These are phyloP conservation scores for Phytophthora pini DNA, from an alignment of 352 stramenopile species.

Conservation along the genomic window DNA sequence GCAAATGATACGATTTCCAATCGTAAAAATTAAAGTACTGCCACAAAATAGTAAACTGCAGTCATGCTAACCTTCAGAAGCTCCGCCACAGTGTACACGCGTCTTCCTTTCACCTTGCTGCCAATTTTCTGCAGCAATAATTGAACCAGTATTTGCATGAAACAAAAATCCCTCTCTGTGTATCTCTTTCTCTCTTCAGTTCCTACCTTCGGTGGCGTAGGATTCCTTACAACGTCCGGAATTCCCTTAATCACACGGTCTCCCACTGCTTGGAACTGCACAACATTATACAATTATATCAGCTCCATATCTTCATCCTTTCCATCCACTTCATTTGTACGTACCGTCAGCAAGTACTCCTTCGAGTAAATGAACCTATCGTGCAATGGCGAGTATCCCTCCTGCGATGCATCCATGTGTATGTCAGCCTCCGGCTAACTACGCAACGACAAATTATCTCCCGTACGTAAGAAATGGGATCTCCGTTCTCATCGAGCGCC, in stretches of 20 bases:
- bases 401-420: conserved; percentile 18
- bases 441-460: not conserved
- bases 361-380: conserved; percentile 69
- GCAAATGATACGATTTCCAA: not conserved
- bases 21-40: not conserved
- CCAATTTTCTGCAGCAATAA: conserved; percentile 48
- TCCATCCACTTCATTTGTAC: not conserved
- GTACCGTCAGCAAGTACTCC: conserved; percentile 63
- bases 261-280: conserved; percentile 65
- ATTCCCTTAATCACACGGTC: conserved; percentile 49
- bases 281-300: not conserved
- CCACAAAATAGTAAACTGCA: not conserved
- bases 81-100: conserved; percentile 70
- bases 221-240: conserved; percentile 55
- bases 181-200: not conserved
- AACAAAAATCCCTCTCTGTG: not conserved
- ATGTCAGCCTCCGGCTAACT: conserved; percentile 1
- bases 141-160: conserved; percentile 4
- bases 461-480: conserved; percentile 44
- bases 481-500: conserved; percentile 32
- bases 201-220: conserved; percentile 44
- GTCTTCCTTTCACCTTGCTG: conserved; percentile 48
- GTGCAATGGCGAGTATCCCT: conserved; percentile 40
- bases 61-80: conserved; percentile 52
- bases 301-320: not conserved